These are phyloP conservation scores for Calonectria montana DNA, from an alignment of 2,329 filamentous ascomycete genomes.

Conservation along the genomic window DNA sequence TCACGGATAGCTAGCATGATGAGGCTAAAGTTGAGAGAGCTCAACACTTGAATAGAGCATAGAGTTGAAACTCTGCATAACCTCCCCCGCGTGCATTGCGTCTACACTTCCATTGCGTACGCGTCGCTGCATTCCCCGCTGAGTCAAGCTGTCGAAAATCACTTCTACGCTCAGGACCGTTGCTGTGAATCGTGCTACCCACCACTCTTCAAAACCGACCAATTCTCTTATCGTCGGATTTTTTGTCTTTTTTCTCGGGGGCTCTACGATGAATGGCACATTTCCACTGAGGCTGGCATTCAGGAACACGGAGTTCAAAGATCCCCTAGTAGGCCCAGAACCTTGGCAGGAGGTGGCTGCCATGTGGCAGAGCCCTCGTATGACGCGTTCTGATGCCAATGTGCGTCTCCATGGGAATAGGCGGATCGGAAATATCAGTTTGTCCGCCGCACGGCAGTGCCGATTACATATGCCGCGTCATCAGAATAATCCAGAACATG, in stretches of 20 bases:
- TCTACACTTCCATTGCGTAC: neutral
- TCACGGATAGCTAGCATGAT: neutral
- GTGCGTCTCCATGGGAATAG: neutral
- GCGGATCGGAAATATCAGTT: neutral
- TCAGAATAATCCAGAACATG: neutral
- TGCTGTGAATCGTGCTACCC: no score
- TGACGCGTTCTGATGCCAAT: neutral
- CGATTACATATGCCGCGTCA: neutral
- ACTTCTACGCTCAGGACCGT: no score
- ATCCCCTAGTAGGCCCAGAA: neutral
- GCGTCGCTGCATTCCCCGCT: neutral
- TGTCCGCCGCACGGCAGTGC: neutral
- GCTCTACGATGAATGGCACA: neutral
- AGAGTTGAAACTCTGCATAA: neutral
- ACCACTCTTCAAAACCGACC: no score
- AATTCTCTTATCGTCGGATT: no score
- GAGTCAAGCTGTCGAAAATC: no score
- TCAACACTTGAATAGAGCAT: slow-evolving; percentile 11
- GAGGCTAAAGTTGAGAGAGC: slow-evolving; percentile 3
- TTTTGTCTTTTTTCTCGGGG: no score
- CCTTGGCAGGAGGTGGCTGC: neutral
- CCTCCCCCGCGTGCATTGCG: neutral
- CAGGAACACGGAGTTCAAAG: neutral
- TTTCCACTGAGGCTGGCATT: neutral
- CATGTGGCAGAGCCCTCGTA: neutral